phyloP scores from a whole-genome alignment of 345 rosid genomes.

The Limnanthes douglasii region DNA sequence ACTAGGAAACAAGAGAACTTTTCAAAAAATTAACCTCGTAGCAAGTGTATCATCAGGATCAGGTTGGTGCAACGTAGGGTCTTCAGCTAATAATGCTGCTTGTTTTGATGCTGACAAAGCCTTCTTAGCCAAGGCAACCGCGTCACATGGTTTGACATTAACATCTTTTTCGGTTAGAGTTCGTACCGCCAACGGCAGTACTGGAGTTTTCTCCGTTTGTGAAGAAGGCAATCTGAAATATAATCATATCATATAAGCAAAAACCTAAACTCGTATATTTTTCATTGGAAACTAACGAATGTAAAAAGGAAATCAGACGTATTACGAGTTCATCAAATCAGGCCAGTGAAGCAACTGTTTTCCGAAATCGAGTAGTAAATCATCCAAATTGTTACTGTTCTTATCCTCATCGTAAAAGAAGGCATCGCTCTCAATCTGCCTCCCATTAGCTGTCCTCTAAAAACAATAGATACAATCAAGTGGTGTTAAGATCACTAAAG shows the following conservation, averaged over 20 bases:
- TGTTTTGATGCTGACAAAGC: conserved; percentile 70
- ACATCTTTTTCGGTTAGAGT: conserved; percentile 9
- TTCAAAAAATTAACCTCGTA: conserved; percentile 29
- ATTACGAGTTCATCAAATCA: conserved; percentile 50
- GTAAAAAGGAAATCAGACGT: conserved; percentile 6
- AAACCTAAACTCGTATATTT: neutral
- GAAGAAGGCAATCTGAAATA: conserved; percentile 28
- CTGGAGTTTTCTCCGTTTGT: conserved; percentile 14
- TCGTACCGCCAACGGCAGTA: conserved; percentile 8
- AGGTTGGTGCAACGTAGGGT: conserved; percentile 13
- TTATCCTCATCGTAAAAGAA: conserved; percentile 20
- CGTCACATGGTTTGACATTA: conserved; percentile 22
- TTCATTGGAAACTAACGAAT: neutral
- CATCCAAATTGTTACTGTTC: conserved; percentile 11
- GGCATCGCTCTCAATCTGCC: conserved; percentile 20
- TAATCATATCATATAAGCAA: neutral
- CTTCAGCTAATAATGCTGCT: conserved; percentile 35
- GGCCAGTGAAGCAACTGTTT: conserved; percentile 25
- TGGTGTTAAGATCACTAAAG: neutral
- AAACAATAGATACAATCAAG: neutral
- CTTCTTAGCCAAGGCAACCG: conserved; percentile 40
- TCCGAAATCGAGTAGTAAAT: conserved; percentile 16
- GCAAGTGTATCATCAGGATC: conserved; percentile 21
- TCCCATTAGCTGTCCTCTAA: conserved; percentile 26
- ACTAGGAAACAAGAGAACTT: conserved; percentile 2